Base-by-base conservation (phyloP, 208 protist species). In the Leishmania guyanensis region DNA sequence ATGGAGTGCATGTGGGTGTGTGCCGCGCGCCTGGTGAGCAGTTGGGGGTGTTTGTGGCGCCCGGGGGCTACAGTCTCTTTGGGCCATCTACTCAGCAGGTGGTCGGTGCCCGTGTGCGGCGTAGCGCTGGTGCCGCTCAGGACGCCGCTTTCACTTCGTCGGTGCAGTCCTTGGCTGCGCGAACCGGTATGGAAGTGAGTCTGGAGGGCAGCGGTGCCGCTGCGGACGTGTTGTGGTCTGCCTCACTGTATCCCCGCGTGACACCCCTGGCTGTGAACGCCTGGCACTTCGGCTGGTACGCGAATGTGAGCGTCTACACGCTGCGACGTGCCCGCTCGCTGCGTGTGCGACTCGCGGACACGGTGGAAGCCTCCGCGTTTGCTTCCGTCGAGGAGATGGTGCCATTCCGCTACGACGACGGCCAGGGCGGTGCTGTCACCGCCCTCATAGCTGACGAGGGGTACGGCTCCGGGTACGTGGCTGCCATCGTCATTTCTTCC, bases 241-340 rank as follows among this genome's bases (percentile, higher is more conserved):
- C 22, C 46, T 43, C 22, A 22, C 75, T 73, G 71, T 5, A 43
- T 62, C 51, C 62, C 1, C 53, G 76, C 54, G 43, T 43, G 5
- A 85, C 82, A 33, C 82, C 82, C 46, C 77, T 85, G 29, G 69
- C 72, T 4, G 72, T 53, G 14, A 68, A 69, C 14, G 82, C 82
- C 70, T 85, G 77, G 82, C 26, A 26, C 26, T 9, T 46, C 39
- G 82, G 76, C 20, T 81, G 71, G 58, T 79, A 81, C 71, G 77
- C 68, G 36, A 79, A 68, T 33, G 22, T 85, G 10, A 74, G 68
- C 17, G 29, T 78, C 26, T 50, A n/a, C 60, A 48, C 46, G 51
- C 72, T 81, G 36, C 76, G 56, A 29, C 51, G 48, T 39, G 76
- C 66, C 64, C 82, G 73, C 77, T 71, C 72, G 62, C 62, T 85